A percentile compares a stretch with the other conserved stretches of the same genome.
Conservation (phyloP, 2,329 filamentous ascomycete genomes). For the Alternaria brassicicola region DNA sequence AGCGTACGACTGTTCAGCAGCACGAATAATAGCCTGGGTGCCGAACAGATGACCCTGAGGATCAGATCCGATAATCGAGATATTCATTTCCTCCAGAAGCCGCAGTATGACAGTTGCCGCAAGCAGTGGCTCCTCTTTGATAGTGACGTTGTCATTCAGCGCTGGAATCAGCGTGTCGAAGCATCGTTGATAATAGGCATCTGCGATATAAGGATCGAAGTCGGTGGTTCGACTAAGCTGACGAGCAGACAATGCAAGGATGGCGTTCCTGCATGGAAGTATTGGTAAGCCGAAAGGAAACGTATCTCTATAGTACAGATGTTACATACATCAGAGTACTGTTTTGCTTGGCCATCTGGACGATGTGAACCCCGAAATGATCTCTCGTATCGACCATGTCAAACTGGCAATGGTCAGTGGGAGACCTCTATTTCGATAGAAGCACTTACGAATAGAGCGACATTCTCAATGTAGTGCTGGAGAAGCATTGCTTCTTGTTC, state of each 20-base stretch:
- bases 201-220: slow-evolving; percentile 51
- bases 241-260: slow-evolving; percentile 51
- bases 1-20: slow-evolving; percentile 42
- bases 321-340: slow-evolving; percentile 43
- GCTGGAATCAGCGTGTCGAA: slow-evolving; percentile 51
- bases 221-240: slow-evolving; percentile 50
- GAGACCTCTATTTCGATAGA: too few species aligned
- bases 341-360: slow-evolving; percentile 46
- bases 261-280: slow-evolving; percentile 38
- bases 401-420: slow-evolving; percentile 29
- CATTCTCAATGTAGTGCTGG: slow-evolving; percentile 46
- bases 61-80: slow-evolving; percentile 45
- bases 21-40: slow-evolving; percentile 47
- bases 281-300: neutral
- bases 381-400: slow-evolving; percentile 45
- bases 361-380: slow-evolving; percentile 45
- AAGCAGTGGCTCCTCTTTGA: slow-evolving; percentile 50
- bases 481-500: slow-evolving; percentile 48
- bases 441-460: slow-evolving; percentile 43
- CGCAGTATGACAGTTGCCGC: slow-evolving; percentile 52
- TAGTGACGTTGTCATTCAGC: slow-evolving; percentile 48
- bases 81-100: slow-evolving; percentile 52
- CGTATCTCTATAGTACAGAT: too few species aligned
- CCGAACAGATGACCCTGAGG: slow-evolving; percentile 49
- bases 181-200: slow-evolving; percentile 51